A percentile compares a stretch with the other conserved stretches of the same genome.
These are phyloP conservation scores for Neonectria hederae DNA, from an alignment of 2,329 filamentous ascomycete species.

Conservation along the genomic window DNA sequence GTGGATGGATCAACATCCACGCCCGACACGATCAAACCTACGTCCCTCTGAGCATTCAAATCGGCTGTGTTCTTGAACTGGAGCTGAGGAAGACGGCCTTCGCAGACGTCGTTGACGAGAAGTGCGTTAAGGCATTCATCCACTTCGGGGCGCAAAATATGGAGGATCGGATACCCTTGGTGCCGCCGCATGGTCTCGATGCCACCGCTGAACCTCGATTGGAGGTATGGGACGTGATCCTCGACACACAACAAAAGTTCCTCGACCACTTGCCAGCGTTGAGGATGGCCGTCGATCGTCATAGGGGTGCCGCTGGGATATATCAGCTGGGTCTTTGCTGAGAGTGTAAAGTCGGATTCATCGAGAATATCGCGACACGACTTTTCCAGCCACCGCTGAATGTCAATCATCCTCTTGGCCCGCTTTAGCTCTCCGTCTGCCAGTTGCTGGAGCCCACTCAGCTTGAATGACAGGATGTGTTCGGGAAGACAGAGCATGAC, in stretches of 20 bases:
- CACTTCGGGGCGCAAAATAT: slow-evolving; percentile 60
- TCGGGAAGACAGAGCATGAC: slow-evolving; percentile 70
- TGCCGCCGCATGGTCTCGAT: slow-evolving; percentile 58
- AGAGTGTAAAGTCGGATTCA: slow-evolving; percentile 68
- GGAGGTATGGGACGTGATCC: slow-evolving; percentile 50
- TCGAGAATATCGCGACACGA: slow-evolving; percentile 70
- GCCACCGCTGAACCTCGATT: slow-evolving; percentile 47
- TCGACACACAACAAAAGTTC: slow-evolving; percentile 53
- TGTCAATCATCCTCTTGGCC: slow-evolving; percentile 58
- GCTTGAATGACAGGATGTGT: slow-evolving; percentile 70
- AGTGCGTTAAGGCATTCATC: slow-evolving; percentile 55
- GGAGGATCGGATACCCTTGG: slow-evolving; percentile 63
- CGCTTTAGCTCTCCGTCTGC: slow-evolving; percentile 55
- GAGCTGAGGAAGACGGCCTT: slow-evolving; percentile 36
- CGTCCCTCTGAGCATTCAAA: neutral
- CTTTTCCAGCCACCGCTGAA: slow-evolving; percentile 60
- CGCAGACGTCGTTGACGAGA: slow-evolving; percentile 54
- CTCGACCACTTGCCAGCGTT: slow-evolving; percentile 60
- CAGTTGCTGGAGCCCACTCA: slow-evolving; percentile 67
- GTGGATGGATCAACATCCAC: neutral
- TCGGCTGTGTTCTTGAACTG: slow-evolving; percentile 12
- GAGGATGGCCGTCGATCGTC: slow-evolving; percentile 61
- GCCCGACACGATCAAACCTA: slow-evolving; percentile 9
- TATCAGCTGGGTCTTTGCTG: slow-evolving; percentile 64
- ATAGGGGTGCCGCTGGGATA: slow-evolving; percentile 63